These are phyloP conservation scores for Phytopythium boreale DNA, from an alignment of 352 stramenopile species.

Conservation along the genomic window DNA sequence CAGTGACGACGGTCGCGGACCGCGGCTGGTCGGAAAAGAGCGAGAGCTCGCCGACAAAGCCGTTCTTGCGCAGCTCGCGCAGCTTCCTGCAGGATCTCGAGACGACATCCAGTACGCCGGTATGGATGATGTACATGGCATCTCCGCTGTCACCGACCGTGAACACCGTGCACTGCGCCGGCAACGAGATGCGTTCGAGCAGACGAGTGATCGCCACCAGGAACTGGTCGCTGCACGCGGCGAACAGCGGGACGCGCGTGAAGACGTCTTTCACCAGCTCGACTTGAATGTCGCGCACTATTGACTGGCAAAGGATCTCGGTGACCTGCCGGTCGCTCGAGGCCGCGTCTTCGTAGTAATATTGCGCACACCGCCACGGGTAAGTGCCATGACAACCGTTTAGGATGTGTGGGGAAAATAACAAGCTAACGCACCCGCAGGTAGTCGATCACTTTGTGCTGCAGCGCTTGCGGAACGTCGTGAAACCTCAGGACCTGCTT, in stretches of 20 bases:
- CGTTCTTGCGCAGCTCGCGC: conserved; percentile 39
- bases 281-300: conserved; percentile 51
- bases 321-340: conserved; percentile 42
- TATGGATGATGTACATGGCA: conserved; percentile 56
- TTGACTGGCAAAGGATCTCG: conserved; percentile 43
- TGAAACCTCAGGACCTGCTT: conserved; percentile 57
- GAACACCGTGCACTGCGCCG: conserved; percentile 39
- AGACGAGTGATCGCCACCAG: conserved; percentile 35
- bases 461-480: conserved; percentile 31
- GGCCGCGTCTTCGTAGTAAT: conserved; percentile 41
- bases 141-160: conserved; percentile 32
- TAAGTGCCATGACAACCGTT: background rate
- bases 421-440: conserved; percentile 27
- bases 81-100: conserved; percentile 31
- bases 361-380: conserved; percentile 8
- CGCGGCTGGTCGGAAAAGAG: conserved; percentile 44
- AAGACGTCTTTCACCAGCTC: conserved; percentile 39
- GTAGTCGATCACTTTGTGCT: conserved; percentile 41
- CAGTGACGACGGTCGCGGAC: conserved; percentile 34
- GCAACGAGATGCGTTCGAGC: conserved; percentile 41
- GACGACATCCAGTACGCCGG: conserved; percentile 35
- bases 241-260: conserved; percentile 35
- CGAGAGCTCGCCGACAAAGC: conserved; percentile 48
- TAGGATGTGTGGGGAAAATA: background rate
- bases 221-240: conserved; percentile 37